phyloP scores from a whole-genome alignment of 2,329 filamentous ascomycete species.

The Aureobasidium sp. region DNA sequence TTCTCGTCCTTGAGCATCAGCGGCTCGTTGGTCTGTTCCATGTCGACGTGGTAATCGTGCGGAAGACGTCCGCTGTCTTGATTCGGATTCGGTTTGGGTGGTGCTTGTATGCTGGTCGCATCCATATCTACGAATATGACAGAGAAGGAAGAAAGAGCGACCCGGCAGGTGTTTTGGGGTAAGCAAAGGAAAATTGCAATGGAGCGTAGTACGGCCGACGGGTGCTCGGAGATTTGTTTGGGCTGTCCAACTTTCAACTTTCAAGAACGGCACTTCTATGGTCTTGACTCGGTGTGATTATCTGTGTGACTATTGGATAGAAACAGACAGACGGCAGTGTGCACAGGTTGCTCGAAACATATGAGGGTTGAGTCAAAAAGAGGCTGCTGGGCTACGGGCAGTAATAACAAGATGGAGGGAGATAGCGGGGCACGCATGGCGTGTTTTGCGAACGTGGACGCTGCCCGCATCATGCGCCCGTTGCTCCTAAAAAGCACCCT shows the following conservation, averaged over 20 bases:
- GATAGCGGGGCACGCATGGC: neutral
- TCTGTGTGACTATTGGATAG: neutral
- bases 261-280: neutral
- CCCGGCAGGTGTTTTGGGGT: neutral
- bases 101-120: neutral
- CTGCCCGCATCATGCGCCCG: neutral
- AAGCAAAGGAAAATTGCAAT: neutral
- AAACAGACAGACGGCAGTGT: neutral
- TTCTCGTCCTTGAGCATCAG: conserved; percentile 26
- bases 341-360: neutral
- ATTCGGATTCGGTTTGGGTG: conserved; percentile 10
- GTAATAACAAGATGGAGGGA: neutral
- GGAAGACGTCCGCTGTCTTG: conserved; percentile 9
- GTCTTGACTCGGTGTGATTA: neutral
- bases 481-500: neutral
- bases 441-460: neutral
- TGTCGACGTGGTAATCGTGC: conserved; percentile 10
- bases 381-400: neutral
- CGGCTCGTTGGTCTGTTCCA: conserved; percentile 20
- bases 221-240: neutral
- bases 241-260: neutral
- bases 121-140: neutral
- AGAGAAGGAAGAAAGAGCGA: neutral
- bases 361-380: neutral
- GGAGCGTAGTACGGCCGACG: neutral